phyloP scores from a whole-genome alignment of 2,329 filamentous ascomycete species.

The Fusarium piperis region DNA sequence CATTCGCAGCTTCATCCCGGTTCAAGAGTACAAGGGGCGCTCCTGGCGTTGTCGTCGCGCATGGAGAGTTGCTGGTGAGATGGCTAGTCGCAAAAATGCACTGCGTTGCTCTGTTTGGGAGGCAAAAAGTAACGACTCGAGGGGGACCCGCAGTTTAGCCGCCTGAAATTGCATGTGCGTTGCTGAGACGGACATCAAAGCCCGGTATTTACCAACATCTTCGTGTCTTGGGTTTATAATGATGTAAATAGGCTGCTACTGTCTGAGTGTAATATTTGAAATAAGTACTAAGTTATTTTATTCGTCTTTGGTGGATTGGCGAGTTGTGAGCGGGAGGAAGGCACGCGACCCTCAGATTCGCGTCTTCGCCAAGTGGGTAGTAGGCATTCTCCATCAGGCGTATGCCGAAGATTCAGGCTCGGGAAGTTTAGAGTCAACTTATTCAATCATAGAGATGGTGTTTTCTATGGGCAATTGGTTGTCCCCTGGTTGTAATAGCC shows the following conservation, averaged over 20 bases:
- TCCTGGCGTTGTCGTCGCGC: slow-evolving; percentile 48
- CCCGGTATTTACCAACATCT: background rate
- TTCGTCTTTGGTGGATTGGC: background rate
- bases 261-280: background rate
- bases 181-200: slow-evolving; percentile 9
- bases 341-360: background rate
- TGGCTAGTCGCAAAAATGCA: slow-evolving; percentile 44
- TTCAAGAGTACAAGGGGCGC: slow-evolving; percentile 51
- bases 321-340: background rate
- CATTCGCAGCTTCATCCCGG: slow-evolving; percentile 53
- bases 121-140: slow-evolving; percentile 45
- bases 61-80: slow-evolving; percentile 47
- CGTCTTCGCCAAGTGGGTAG: background rate
- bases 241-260: background rate
- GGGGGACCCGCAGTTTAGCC: slow-evolving; percentile 47
- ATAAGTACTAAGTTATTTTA: background rate
- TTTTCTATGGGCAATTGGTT: background rate
- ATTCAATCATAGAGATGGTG: background rate
- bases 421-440: background rate
- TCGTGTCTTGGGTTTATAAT: background rate
- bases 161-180: slow-evolving; percentile 17
- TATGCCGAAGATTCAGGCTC: background rate
- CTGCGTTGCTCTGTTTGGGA: slow-evolving; percentile 42
- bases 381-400: background rate
- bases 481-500: background rate